These are phyloP conservation scores for Aspergillus nidulans DNA, from an alignment of 495 filamentous ascomycete species.

Conservation along the genomic window DNA sequence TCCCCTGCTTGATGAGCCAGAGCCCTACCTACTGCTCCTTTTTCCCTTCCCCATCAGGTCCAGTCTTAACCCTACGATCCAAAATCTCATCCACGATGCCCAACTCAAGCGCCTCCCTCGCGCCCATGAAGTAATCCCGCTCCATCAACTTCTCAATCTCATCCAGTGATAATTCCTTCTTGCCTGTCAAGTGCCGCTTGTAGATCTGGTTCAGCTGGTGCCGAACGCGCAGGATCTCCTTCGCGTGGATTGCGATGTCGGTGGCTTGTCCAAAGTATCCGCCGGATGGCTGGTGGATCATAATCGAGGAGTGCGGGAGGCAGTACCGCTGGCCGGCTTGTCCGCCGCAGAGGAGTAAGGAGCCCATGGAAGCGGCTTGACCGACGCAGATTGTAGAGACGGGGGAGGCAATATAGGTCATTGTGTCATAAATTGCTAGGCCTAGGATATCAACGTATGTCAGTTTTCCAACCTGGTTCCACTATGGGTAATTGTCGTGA, in stretches of 20 bases:
- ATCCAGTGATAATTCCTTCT: constrained; percentile 62
- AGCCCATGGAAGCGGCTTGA: constrained; percentile 93
- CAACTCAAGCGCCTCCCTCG: constrained; percentile 79
- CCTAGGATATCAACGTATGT: constrained; percentile 37
- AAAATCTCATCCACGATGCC: constrained; percentile 91
- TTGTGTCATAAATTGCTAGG: constrained; percentile 97
- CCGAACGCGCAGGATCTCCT: constrained; percentile 87
- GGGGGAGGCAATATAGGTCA: constrained; percentile 91
- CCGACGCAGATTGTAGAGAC: constrained; percentile 94
- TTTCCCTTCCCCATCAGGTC: neutral
- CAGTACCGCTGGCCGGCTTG: constrained; percentile 80
- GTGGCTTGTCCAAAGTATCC: constrained; percentile 86
- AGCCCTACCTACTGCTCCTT: neutral
- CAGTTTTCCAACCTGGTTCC: neutral
- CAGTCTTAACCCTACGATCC: constrained; percentile 45
- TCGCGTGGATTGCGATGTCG: constrained; percentile 95
- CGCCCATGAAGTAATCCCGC: constrained; percentile 89
- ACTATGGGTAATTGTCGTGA: neutral
- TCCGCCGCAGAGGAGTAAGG: constrained; percentile 80
- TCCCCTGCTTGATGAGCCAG: neutral
- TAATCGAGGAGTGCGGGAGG: constrained; percentile 86
- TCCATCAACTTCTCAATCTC: constrained; percentile 95
- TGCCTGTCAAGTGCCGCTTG: constrained; percentile 69
- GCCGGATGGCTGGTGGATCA: constrained; percentile 93
- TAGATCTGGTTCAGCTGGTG: constrained; percentile 88